Conservation (phyloP, 768 basidiomycete genomes). For the Gloeophyllum trabeum region DNA sequence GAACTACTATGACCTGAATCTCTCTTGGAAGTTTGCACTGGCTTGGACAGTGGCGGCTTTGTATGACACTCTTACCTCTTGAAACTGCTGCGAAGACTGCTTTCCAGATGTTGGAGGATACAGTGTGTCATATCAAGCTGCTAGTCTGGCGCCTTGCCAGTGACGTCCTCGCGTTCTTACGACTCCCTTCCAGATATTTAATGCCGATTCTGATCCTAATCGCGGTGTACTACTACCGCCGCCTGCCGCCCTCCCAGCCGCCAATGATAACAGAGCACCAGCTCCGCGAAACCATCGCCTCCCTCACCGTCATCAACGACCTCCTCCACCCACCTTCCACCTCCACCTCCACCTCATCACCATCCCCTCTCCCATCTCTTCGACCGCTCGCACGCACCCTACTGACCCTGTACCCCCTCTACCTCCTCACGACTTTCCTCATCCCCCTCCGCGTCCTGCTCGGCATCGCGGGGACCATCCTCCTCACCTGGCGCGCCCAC, state of each 20-base stretch:
- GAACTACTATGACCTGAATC: constrained; percentile 18
- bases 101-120: too few relatives aligned
- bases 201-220: constrained; percentile 39
- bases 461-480: constrained; percentile 43
- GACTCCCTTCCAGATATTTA: constrained; percentile 30
- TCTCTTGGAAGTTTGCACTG: constrained; percentile 32
- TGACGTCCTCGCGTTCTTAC: neutral
- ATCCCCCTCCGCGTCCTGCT: constrained; percentile 53
- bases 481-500: constrained; percentile 56
- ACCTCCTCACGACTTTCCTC: constrained; percentile 50
- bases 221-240: constrained; percentile 22
- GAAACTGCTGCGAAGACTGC: too few relatives aligned
- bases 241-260: constrained; percentile 11
- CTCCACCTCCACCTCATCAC: constrained; percentile 16
- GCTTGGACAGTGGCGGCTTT: neutral
- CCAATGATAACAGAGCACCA: constrained; percentile 37
- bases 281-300: constrained; percentile 43
- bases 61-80: neutral
- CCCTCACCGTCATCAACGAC: constrained; percentile 54
- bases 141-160: too few relatives aligned
- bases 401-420: constrained; percentile 53
- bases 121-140: too few relatives aligned
- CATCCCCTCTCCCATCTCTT: constrained; percentile 17
- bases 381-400: constrained; percentile 42
- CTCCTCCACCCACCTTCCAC: constrained; percentile 34